Conservation (phyloP, 2,329 filamentous ascomycete genomes). For the Aspergillus sp. region DNA sequence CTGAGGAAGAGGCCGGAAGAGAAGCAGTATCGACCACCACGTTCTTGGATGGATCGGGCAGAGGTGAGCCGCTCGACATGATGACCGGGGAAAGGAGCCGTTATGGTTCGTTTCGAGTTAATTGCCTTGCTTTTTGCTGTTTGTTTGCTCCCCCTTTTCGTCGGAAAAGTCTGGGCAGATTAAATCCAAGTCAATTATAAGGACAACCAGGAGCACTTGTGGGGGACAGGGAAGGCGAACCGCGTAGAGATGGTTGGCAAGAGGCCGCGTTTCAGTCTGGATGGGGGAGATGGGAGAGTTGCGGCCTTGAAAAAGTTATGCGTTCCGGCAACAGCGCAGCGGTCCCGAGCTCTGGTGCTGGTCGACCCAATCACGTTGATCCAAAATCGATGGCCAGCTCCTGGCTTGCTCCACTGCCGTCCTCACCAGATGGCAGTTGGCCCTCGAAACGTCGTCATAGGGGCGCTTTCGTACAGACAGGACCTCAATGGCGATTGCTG, state of each 20-base stretch:
- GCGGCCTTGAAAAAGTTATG: conserved; percentile 39
- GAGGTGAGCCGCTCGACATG: conserved; percentile 42
- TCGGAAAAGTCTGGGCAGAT: conserved; percentile 9
- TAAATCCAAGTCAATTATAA: neutral
- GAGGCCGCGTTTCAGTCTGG: conserved; percentile 16
- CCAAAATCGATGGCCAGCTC: conserved; percentile 15
- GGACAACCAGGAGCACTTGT: neutral
- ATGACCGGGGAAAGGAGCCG: conserved; percentile 27
- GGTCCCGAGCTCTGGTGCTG: conserved; percentile 24
- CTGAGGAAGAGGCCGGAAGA: conserved; percentile 51
- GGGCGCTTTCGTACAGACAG: neutral
- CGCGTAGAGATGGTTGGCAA: conserved; percentile 21
- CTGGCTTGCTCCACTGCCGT: conserved; percentile 18
- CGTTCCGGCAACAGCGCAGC: conserved; percentile 20
- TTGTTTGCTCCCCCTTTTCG: conserved; percentile 16
- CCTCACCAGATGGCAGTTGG: conserved; percentile 4
- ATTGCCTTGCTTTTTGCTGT: neutral
- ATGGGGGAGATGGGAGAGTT: conserved; percentile 29
- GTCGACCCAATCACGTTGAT: conserved; percentile 33
- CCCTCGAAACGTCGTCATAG: neutral
- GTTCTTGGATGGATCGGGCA: conserved; percentile 37
- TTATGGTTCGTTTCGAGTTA: conserved; percentile 2
- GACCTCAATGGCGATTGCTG: neutral
- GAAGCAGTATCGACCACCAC: conserved; percentile 42
- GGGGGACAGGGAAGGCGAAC: conserved; percentile 14